Evolutionary conservation across 1,139 yeast species (phyloP), one percentile per base, ranked within the genome.

Genomic region (Geotrichum restrictum): DNA sequence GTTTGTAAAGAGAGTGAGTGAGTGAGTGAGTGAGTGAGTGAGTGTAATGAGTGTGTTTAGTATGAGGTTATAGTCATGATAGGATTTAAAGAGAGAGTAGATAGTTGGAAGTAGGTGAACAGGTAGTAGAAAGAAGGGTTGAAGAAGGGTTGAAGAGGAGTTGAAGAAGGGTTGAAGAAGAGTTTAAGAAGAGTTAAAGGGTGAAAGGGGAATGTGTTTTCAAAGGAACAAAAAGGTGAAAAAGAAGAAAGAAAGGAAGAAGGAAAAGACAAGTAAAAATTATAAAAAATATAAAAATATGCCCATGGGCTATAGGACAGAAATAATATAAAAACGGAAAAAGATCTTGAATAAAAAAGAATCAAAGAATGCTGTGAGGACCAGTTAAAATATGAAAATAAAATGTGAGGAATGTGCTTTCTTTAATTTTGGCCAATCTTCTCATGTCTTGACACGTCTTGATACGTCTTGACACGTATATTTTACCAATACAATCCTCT

Each of bases 171-270:
- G 3, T 19, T 33, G 34, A 37, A 16, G 24, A 38, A 24, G 24
- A 18, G 45, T 8, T 18, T 27, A 39, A 10, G 45, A 47, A 21
- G 44, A 41, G 3, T 19, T 33, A 22, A 37, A 16, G 24, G 36
- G 24, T 29, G 14, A 18, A 33, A 11, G 34, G 21, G 34, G 31
- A 29, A n/a, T 16, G 32, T 31, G 29, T 11, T 29, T 8, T 22
- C 7, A 13, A 16, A 11, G 21, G 42, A 27, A 40, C 19, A 14
- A 29, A 37, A 18, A n/a, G 29, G 47, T 41, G 14, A 36, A 31
- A 19, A 39, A 39, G 16, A 41, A 13, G 32, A 49, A 47, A 52
- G 33, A 34, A 36, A 18, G 44, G 19, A 38, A 42, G 18, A 34
- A 39, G 22, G 31, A 52, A 45, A 27, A 45, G 37, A 47, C 14